These are phyloP conservation scores for Rhynchospora breviuscula DNA, from an alignment of 176 grass and related monocot genomes.

Conservation along the genomic window DNA sequence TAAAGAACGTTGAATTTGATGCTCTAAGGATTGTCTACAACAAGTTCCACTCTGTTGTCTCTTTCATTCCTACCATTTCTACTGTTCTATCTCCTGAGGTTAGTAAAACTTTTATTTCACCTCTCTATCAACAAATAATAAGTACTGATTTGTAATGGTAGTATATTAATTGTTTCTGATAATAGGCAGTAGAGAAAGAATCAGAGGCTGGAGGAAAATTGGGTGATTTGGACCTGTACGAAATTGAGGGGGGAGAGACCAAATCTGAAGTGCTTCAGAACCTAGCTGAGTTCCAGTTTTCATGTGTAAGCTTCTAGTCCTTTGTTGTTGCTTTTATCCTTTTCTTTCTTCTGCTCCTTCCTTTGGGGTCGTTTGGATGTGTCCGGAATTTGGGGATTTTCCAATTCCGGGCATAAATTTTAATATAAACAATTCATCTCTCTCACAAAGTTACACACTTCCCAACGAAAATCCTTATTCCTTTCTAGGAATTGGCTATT, in stretches of 20 bases:
- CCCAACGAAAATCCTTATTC: too few species aligned
- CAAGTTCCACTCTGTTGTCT: constrained; percentile 84
- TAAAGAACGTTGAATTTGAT: constrained; percentile 93
- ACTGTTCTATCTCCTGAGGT: constrained; percentile 95
- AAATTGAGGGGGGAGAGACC: constrained; percentile 95
- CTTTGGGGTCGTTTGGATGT: too few species aligned
- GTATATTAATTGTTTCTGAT: neutral
- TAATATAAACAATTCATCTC: too few species aligned
- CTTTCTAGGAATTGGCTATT: too few species aligned
- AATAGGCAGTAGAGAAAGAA: constrained; percentile 64
- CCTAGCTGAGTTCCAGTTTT: constrained; percentile 89
- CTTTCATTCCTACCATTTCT: constrained; percentile 69
- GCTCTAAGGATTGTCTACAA: constrained; percentile 82
- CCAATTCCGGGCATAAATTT: too few species aligned
- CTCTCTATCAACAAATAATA: neutral
- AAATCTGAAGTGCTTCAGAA: constrained; percentile 97
- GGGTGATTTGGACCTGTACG: constrained; percentile 66
- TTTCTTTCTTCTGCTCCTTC: neutral
- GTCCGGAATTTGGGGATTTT: too few species aligned
- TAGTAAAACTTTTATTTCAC: neutral
- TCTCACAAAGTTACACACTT: too few species aligned
- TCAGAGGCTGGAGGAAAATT: constrained; percentile 77
- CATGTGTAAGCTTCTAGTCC: constrained; percentile 53
- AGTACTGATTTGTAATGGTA: neutral
- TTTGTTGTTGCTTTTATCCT: neutral